These are phyloP conservation scores for Globisporangium rhizosaccharum DNA, from an alignment of 352 stramenopile genomes.

Conservation along the genomic window DNA sequence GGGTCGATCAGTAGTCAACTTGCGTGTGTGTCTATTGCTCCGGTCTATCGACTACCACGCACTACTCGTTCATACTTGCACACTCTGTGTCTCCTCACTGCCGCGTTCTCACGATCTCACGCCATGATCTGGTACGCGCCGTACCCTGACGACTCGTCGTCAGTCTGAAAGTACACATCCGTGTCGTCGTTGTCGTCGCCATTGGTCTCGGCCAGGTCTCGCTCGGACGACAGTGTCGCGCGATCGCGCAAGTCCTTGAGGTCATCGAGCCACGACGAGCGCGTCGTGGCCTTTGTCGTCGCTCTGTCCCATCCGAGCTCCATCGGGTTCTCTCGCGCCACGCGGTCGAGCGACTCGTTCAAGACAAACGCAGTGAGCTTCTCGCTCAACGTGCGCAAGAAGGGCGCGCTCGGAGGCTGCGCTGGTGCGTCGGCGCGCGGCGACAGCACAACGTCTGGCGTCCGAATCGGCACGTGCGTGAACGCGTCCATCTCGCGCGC, in stretches of 20 bases:
- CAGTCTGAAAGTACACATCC: slow-evolving; percentile 18
- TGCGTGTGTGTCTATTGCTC: too few relatives aligned
- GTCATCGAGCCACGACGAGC: slow-evolving; percentile 8
- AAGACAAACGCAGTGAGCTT: slow-evolving; percentile 22
- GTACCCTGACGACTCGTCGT: slow-evolving; percentile 17
- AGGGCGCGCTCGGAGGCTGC: slow-evolving; percentile 1
- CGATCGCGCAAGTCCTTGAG: slow-evolving; percentile 4
- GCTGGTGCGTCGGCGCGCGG: slow-evolving; percentile 7
- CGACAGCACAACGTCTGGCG: slow-evolving; percentile 10
- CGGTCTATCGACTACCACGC: too few relatives aligned
- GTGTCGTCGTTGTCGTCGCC: slow-evolving; percentile 7
- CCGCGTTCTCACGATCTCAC: background rate
- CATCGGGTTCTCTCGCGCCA: slow-evolving; percentile 13
- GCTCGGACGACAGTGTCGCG: background rate
- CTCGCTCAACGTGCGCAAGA: slow-evolving; percentile 17
- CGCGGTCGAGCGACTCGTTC: slow-evolving; percentile 15
- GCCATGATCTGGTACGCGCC: slow-evolving; percentile 23
- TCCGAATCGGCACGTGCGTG: background rate
- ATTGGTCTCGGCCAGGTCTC: background rate
- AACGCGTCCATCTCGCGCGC: background rate
- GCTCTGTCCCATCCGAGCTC: slow-evolving; percentile 20
- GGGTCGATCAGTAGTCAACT: too few relatives aligned
- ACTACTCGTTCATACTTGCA: background rate
- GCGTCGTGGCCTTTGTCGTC: background rate
- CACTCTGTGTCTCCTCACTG: background rate